These are phyloP conservation scores for Nannizziopsis barbatae DNA, from an alignment of 2,329 filamentous ascomycete genomes.

Conservation along the genomic window DNA sequence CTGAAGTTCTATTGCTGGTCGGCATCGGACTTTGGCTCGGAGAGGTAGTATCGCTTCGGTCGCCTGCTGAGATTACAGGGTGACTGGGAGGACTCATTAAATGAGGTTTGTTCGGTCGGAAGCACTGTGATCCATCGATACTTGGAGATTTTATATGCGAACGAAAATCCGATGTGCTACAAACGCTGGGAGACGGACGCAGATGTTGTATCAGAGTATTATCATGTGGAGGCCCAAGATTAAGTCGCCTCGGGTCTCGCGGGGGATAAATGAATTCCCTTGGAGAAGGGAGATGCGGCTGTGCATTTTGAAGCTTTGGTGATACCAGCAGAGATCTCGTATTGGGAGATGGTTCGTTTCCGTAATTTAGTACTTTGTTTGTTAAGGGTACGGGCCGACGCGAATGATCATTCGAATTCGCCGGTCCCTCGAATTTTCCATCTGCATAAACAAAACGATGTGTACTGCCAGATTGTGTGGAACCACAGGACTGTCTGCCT, in stretches of 20 bases:
- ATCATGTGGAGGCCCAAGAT: slow-evolving; percentile 17
- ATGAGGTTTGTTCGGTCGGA: slow-evolving; percentile 5
- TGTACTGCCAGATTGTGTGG: slow-evolving; percentile 18
- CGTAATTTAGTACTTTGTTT: neutral
- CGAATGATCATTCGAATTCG: neutral
- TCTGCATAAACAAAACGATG: slow-evolving; percentile 31
- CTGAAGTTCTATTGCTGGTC: slow-evolving; percentile 9
- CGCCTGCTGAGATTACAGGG: slow-evolving; percentile 1
- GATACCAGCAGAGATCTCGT: slow-evolving; percentile 8
- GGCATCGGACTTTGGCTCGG: slow-evolving; percentile 3
- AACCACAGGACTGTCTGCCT: slow-evolving; percentile 18
- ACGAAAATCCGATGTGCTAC: neutral
- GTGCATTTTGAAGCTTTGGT: slow-evolving; percentile 13
- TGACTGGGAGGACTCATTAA: slow-evolving; percentile 8
- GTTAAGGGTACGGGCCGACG: neutral
- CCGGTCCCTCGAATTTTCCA: slow-evolving; percentile 21
- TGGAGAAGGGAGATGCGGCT: slow-evolving; percentile 22
- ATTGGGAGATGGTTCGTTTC: neutral
- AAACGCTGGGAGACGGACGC: neutral
- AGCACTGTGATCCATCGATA: slow-evolving; percentile 14
- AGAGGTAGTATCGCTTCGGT: neutral
- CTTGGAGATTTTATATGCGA: slow-evolving; percentile 17
- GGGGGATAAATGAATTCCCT: slow-evolving; percentile 22
- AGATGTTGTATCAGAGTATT: neutral
- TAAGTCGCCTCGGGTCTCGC: slow-evolving; percentile 17